Base-by-base conservation (phyloP, 768 basidiomycete species). In the Leucosporidium scottii region DNA sequence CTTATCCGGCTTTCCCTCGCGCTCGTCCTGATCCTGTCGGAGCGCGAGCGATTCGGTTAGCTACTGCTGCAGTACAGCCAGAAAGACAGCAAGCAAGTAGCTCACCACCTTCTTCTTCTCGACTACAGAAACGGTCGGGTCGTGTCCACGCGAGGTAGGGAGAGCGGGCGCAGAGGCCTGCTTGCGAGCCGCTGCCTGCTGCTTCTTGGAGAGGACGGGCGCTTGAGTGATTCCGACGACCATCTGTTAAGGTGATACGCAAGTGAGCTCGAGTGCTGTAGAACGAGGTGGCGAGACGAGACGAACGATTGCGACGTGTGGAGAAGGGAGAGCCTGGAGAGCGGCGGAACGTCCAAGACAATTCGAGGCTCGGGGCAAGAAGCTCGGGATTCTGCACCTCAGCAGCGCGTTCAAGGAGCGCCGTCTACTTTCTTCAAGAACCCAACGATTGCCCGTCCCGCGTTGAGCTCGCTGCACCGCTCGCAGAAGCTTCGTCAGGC, bases 121-220 rank as follows among this genome's bases (percentile, higher is more conserved):
- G 30, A 71, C 70, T 18, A 27, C 28, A 18, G 58, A 55, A 0
- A 59, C 67, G 3, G 64, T 49, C 4, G 70, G 70, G 50, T 72
- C 70, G 28, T 31, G 36, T 28, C 61, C 64, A 13, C 27, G 28
- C 10, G 27, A 27, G 20, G 28, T 23, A 3, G 48, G 48, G 48
- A 49, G 48, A 5, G 60, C 18, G 21, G 60, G 48, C 1, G 60
- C 60, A 28, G 48, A 20, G 8, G 60, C 60, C n/a, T 39, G 49
- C 60, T 61, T 59, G 39, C 47, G 44, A 25, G 59, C 59, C 2
- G 30, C 18, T 1, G 60, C 60, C 20, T 39, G 27, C n/a, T 27
- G 15, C 60, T 61, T 61, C 30, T 61, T 61, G 48, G 48, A 31
- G 27, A 30, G 60, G 18, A 28, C n/a, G 13, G 25, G 31, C 20